Conservation (phyloP, 192 early-diverging fungal genomes). For the Geranomyces michiganensis region DNA sequence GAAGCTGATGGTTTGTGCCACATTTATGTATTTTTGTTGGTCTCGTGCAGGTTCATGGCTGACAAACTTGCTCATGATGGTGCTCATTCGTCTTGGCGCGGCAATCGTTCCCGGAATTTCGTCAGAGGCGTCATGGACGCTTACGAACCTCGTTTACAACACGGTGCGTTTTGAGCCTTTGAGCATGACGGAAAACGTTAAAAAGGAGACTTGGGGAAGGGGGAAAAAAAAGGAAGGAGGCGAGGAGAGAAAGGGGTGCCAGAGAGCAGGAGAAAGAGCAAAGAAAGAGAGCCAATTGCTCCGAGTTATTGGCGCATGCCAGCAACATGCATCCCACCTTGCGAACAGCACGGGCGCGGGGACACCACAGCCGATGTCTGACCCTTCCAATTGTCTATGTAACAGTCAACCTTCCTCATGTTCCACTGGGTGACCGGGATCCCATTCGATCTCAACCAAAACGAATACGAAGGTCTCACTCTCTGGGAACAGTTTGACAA, state of each 20-base stretch:
- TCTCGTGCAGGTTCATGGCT: slow-evolving; percentile 82
- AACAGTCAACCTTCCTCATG: slow-evolving; percentile 95
- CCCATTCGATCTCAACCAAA: slow-evolving; percentile 92
- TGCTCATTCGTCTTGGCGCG: slow-evolving; percentile 75
- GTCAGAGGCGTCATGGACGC: slow-evolving; percentile 92
- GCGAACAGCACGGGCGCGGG: too few relatives aligned
- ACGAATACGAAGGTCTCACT: slow-evolving; percentile 89
- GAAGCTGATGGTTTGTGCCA: neutral
- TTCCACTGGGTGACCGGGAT: slow-evolving; percentile 97
- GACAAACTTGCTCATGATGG: slow-evolving; percentile 82
- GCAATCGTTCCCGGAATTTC: slow-evolving; percentile 88
- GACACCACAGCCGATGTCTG: too few relatives aligned
- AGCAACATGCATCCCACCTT: too few relatives aligned
- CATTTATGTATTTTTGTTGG: neutral
- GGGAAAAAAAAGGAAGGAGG: too few relatives aligned
- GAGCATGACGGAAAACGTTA: too few relatives aligned
- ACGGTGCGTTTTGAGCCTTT: slow-evolving; percentile 66
- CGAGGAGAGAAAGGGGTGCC: too few relatives aligned
- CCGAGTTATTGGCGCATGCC: too few relatives aligned
- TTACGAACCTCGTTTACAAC: slow-evolving; percentile 92
- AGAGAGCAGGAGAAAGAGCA: too few relatives aligned
- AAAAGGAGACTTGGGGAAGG: too few relatives aligned
- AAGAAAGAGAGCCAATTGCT: too few relatives aligned
- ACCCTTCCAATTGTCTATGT: too few relatives aligned
- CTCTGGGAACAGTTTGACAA: slow-evolving; percentile 99